Evolutionary conservation across 306 rosid species (phyloP).

Genomic region (Prosopis cineraria): DNA sequence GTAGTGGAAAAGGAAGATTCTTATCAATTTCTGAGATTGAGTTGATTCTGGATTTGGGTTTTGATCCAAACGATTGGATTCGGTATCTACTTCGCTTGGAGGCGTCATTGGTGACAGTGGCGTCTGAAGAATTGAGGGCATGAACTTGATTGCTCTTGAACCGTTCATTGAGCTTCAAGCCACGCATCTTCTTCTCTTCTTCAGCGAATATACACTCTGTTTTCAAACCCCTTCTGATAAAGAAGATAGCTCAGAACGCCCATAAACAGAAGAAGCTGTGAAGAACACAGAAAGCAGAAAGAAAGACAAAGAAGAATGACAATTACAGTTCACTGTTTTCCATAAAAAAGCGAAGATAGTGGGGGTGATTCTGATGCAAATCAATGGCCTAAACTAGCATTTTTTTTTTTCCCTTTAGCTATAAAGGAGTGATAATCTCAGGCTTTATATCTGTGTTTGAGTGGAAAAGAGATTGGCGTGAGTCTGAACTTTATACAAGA

Average conservation of each 20-base stretch:
- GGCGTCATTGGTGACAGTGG: constrained; percentile 36
- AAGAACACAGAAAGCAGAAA: constrained; percentile 25
- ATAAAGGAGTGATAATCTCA: background rate
- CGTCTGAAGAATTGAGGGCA: constrained; percentile 62
- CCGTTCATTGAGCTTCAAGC: constrained; percentile 61
- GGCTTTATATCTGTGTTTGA: constrained; percentile 14
- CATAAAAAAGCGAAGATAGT: background rate
- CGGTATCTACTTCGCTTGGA: constrained; percentile 43
- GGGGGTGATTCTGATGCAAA: constrained; percentile 12
- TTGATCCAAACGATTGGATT: constrained; percentile 55
- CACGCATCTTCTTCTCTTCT: constrained; percentile 49
- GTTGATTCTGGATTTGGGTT: constrained; percentile 52
- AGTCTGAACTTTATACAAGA: background rate
- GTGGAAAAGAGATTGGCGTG: background rate
- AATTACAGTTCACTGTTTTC: background rate
- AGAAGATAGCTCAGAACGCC: constrained; percentile 22
- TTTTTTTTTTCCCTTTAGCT: constrained; percentile 5
- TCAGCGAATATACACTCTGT: constrained; percentile 13
- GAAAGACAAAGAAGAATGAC: background rate
- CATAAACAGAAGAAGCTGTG: constrained; percentile 33
- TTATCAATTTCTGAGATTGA: constrained; percentile 43
- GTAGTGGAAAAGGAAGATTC: constrained; percentile 56
- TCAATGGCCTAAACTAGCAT: constrained; percentile 23
- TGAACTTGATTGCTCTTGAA: constrained; percentile 78
- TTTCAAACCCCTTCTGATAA: constrained; percentile 28